phyloP scores from a whole-genome alignment of 306 rosid genomes.

The Acacia acuminata region DNA sequence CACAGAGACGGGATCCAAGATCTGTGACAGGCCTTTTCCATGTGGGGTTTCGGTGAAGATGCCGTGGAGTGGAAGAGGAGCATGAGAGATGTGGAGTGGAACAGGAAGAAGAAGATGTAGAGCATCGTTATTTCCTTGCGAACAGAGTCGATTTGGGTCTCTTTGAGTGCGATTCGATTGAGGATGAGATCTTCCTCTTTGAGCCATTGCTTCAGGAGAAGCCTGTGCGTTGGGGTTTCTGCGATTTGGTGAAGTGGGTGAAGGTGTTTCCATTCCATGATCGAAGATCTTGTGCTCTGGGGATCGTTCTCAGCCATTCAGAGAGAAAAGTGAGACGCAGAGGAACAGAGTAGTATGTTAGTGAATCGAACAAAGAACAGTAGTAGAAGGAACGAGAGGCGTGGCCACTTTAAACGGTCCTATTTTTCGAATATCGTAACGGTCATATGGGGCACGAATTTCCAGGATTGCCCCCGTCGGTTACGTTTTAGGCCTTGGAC shows the following conservation, averaged over 20 bases:
- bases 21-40: constrained; percentile 48
- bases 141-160: constrained; percentile 75
- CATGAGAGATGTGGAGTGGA: constrained; percentile 81
- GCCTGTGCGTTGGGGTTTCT: constrained; percentile 87
- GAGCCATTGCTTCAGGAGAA: constrained; percentile 95
- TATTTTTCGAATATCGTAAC: constrained; percentile 47
- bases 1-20: constrained; percentile 88
- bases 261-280: constrained; percentile 70
- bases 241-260: constrained; percentile 98
- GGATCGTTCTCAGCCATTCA: constrained; percentile 58
- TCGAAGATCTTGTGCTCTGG: constrained; percentile 43
- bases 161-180: constrained; percentile 65
- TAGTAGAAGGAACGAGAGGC: not conserved
- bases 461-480: constrained; percentile 39
- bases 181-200: constrained; percentile 90
- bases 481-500: not conserved
- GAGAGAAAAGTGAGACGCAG: not conserved
- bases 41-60: constrained; percentile 29
- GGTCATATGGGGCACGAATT: constrained; percentile 53
- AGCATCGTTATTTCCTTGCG: constrained; percentile 78
- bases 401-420: constrained; percentile 22
- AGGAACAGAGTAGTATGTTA: not conserved
- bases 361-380: constrained; percentile 9
- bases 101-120: constrained; percentile 89
- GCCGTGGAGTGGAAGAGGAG: constrained; percentile 72